Conservation (phyloP, 345 rosid genomes). For the Alliaria petiolata region DNA sequence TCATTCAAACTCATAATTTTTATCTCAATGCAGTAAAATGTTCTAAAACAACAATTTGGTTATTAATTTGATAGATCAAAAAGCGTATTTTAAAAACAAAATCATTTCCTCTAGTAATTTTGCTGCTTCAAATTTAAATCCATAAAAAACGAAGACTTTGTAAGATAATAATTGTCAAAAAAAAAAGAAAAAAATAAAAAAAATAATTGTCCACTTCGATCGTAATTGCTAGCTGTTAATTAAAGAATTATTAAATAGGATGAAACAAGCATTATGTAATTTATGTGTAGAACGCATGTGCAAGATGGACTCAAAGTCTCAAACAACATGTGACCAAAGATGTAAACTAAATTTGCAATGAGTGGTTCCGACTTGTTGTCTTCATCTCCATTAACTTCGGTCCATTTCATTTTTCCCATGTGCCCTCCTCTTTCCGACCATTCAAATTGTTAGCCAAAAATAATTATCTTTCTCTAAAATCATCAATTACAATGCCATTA, state of each 20-base stretch:
- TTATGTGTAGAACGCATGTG: background rate
- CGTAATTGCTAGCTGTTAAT: background rate
- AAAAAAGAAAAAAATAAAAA: no score
- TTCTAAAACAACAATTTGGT: background rate
- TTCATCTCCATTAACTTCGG: conserved; percentile 14
- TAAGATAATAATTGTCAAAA: no score
- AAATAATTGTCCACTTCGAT: conserved; percentile 1
- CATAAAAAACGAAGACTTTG: background rate
- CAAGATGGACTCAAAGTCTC: background rate
- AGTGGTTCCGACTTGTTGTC: conserved; percentile 24
- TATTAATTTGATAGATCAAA: background rate
- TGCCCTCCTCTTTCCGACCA: conserved; percentile 15
- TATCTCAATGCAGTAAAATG: no score
- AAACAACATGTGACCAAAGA: conserved; percentile 22
- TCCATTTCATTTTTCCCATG: conserved; percentile 10
- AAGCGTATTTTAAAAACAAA: background rate
- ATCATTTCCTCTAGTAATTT: background rate
- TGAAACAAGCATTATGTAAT: background rate
- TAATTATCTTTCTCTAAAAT: background rate
- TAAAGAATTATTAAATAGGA: background rate
- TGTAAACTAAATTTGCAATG: conserved; percentile 10
- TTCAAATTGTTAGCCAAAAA: background rate
- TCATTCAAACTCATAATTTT: no score
- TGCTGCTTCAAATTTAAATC: background rate
- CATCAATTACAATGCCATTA: background rate